Conservation (phyloP, 305 asterid genomes). For the Fraxinus greggii region DNA sequence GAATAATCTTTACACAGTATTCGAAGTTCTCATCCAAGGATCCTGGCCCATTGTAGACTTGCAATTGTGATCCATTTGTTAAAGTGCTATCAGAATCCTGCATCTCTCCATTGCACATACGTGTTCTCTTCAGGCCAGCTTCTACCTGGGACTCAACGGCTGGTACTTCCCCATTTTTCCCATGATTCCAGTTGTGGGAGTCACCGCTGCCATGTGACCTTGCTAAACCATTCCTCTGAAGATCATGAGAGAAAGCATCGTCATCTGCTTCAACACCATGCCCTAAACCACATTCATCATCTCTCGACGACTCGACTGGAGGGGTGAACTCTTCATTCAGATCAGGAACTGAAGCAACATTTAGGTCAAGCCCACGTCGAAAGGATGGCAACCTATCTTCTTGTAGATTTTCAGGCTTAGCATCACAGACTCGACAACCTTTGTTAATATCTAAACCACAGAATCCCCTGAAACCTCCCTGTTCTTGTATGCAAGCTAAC, state of each 20-base stretch:
- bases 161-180: slow-evolving; percentile 46
- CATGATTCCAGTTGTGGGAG: slow-evolving; percentile 49
- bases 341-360: slow-evolving; percentile 87
- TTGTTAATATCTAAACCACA: slow-evolving; percentile 42
- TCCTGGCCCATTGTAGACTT: slow-evolving; percentile 40
- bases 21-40: slow-evolving; percentile 80
- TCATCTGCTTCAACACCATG: slow-evolving; percentile 59
- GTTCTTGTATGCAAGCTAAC: slow-evolving; percentile 65
- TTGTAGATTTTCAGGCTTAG: slow-evolving; percentile 43
- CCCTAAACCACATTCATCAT: slow-evolving; percentile 56
- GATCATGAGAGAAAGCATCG: slow-evolving; percentile 59
- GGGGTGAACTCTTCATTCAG: slow-evolving; percentile 78
- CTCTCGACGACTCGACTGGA: slow-evolving; percentile 64
- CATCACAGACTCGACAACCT: slow-evolving; percentile 35
- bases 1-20: slow-evolving; percentile 78
- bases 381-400: slow-evolving; percentile 50
- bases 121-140: slow-evolving; percentile 50
- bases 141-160: slow-evolving; percentile 56
- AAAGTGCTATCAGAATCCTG: slow-evolving; percentile 86
- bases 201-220: slow-evolving; percentile 54
- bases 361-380: slow-evolving; percentile 78
- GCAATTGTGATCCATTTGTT: slow-evolving; percentile 73
- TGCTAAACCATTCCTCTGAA: slow-evolving; percentile 40
- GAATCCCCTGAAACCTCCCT: slow-evolving; percentile 55
- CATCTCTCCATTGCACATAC: slow-evolving; percentile 49